Base-by-base conservation (phyloP, 1,284 basidiomycete species). In the Gomphus bonarii region DNA sequence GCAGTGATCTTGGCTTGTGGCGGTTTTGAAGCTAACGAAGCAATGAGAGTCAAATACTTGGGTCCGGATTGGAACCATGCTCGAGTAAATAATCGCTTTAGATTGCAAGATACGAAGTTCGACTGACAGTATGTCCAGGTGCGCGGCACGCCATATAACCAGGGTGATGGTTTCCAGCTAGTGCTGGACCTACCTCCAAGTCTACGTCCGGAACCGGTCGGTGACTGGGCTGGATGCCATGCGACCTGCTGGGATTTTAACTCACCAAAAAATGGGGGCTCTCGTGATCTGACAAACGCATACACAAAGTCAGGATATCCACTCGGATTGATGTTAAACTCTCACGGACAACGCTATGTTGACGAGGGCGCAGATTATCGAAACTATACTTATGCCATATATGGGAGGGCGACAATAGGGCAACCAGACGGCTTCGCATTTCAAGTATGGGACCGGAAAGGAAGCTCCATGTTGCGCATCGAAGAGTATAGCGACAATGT, bases 251-350 rank as follows among this genome's bases (percentile, higher is more conserved):
- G 84, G 84, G 84, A 85, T 62, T 81, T 80, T n/a, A 73, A 82
- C 62, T 79, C 82, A 1, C 69, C 74, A 3, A 58, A 67, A 18
- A 69, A 80, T 48, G 65, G 69, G 14, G 83, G 83, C 8, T 72
- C 79, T 57, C 76, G 81, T 47, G 69, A 72, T 36, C 67, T 84
- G 54, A 82, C 79, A 58, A 85, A 86, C 64, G 81, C 83, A 61
- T 84, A 75, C 67, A 86, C 84, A 3, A 85, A 85, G 66, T 85
- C 82, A 6, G 82, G 84, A 1, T 85, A 86, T 62, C 82, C 84
- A 1, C 71, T 85, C 5, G 83, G 84, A 1, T 72, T 86, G 55
- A 85, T 84, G 82, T 65, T 84, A 18, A 86, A 85, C 62, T 63
- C 72, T 1, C 61, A 66, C 3, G 84, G 84, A 1, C 60, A 67